A percentile compares a stretch with the other conserved stretches of the same genome.
Conservation (phyloP, 2,329 filamentous ascomycete genomes). For the Aphanocladium album region DNA sequence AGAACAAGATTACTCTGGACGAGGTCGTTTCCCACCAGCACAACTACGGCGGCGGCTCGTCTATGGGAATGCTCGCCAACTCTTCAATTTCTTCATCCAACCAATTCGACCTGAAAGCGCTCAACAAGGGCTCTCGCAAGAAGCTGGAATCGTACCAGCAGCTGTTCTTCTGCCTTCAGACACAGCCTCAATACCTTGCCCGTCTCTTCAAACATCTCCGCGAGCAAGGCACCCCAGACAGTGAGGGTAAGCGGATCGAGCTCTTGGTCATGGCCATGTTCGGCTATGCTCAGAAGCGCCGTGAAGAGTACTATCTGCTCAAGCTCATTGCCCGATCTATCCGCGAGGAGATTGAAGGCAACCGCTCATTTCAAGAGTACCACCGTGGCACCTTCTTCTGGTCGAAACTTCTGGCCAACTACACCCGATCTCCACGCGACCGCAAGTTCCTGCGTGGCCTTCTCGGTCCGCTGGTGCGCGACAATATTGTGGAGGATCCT, state of each 20-base stretch:
- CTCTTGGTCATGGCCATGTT: conserved; percentile 95
- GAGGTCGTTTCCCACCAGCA: conserved; percentile 96
- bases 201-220: conserved; percentile 79
- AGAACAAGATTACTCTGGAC: conserved; percentile 98
- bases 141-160: conserved; percentile 97
- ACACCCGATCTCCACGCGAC: conserved; percentile 85
- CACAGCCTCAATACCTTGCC: conserved; percentile 90
- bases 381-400: conserved; percentile 89
- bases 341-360: conserved; percentile 76
- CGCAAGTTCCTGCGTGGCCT: conserved; percentile 88
- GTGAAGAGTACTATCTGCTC: conserved; percentile 94
- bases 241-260: conserved; percentile 88
- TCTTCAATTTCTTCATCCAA: conserved; percentile 84
- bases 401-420: conserved; percentile 79
- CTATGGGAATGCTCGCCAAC: conserved; percentile 79
- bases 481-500: conserved; percentile 89
- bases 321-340: conserved; percentile 81
- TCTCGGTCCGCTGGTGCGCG: conserved; percentile 76
- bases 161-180: conserved; percentile 94
- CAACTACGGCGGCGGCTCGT: conserved; percentile 80
- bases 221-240: conserved; percentile 79
- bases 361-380: conserved; percentile 73
- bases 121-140: conserved; percentile 93
- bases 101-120: conserved; percentile 90
- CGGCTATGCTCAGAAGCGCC: conserved; percentile 91